These are phyloP conservation scores for Cladosporium colombiae DNA, from an alignment of 2,329 filamentous ascomycete species.

Conservation along the genomic window DNA sequence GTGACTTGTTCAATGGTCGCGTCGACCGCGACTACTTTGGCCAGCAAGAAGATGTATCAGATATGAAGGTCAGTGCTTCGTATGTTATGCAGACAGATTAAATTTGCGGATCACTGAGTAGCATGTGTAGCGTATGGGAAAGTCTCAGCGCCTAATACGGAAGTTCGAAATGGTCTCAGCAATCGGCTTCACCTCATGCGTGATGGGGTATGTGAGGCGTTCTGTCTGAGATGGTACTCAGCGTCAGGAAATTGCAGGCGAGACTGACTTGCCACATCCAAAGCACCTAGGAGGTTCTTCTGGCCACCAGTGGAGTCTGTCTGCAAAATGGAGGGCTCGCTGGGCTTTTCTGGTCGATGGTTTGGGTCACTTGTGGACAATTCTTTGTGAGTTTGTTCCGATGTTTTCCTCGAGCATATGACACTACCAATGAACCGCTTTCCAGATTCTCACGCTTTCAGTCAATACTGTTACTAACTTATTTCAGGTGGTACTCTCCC, in stretches of 20 bases:
- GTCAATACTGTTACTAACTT: background rate
- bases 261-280: background rate
- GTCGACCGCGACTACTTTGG: background rate
- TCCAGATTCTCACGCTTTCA: no score
- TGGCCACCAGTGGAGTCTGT: slow-evolving; percentile 17
- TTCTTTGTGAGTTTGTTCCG: slow-evolving; percentile 1
- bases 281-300: slow-evolving; percentile 18
- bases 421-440: background rate
- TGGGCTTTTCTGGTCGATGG: slow-evolving; percentile 14
- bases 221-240: no score
- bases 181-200: slow-evolving; percentile 12
- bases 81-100: no score
- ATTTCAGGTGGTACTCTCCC: slow-evolving; percentile 32
- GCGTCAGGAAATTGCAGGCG: background rate
- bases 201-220: slow-evolving; percentile 7
- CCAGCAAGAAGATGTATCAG: background rate
- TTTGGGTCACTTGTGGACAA: slow-evolving; percentile 13
- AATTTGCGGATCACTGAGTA: background rate
- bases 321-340: slow-evolving; percentile 16
- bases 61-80: slow-evolving; percentile 6
- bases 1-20: background rate
- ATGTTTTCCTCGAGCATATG: background rate
- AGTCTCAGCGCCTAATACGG: slow-evolving; percentile 6
- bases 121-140: background rate
- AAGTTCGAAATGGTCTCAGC: slow-evolving; percentile 13